phyloP scores from a whole-genome alignment of 2,329 filamentous ascomycete genomes.

The Xylaria sp. region DNA sequence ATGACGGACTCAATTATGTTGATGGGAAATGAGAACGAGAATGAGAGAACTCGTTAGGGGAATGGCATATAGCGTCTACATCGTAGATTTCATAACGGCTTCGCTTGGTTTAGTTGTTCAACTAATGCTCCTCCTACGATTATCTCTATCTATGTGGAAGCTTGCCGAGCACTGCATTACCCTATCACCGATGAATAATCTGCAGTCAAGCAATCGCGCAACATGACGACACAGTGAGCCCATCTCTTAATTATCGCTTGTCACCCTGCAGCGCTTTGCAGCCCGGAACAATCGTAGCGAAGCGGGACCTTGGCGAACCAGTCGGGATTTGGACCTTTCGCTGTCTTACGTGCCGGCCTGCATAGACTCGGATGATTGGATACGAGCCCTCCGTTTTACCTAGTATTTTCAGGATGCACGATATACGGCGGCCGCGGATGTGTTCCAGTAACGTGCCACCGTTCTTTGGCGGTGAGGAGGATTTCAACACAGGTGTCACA shows the following conservation, averaged over 20 bases:
- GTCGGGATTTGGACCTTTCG: constrained; percentile 21
- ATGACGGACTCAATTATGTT: not conserved
- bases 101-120: not conserved
- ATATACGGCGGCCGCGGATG: constrained; percentile 11
- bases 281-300: not conserved
- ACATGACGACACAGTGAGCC: constrained; percentile 6
- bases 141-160: not conserved
- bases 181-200: constrained; percentile 1
- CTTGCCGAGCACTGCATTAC: constrained; percentile 14
- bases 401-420: not conserved
- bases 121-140: not conserved
- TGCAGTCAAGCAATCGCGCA: not conserved
- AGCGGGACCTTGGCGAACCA: constrained; percentile 16
- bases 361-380: constrained; percentile 22
- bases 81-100: not conserved
- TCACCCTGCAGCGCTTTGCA: not conserved
- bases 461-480: constrained; percentile 22
- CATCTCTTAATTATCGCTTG: not conserved
- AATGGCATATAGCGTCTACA: not conserved
- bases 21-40: not conserved
- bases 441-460: constrained; percentile 13
- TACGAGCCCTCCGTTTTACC: constrained; percentile 4
- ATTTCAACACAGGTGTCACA: not conserved
- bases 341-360: constrained; percentile 29
- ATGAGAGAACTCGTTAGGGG: no score